Conservation (phyloP, 257 asterid species). For the Solanum sparsipilum region DNA sequence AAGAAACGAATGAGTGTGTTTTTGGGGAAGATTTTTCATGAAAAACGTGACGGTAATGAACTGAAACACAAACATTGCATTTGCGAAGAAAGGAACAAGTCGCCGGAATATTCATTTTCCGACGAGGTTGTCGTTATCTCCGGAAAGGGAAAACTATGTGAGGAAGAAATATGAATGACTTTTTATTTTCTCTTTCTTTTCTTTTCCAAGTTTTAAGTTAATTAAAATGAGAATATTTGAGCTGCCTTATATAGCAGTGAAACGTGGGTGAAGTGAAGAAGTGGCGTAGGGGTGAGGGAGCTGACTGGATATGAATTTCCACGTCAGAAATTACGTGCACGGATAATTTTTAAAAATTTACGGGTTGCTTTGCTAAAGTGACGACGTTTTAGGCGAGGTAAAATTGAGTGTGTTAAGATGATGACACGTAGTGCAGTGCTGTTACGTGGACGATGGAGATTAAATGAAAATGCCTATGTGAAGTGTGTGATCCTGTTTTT, state of each 20-base stretch:
- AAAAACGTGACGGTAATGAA: constrained; percentile 60
- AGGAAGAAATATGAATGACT: not conserved
- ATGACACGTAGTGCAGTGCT: not conserved
- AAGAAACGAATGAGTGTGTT: not conserved
- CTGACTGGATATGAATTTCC: not conserved
- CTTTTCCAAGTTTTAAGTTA: not conserved
- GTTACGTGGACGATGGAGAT: not conserved
- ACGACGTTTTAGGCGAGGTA: not conserved
- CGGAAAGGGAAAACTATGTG: not conserved
- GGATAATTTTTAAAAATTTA: not conserved
- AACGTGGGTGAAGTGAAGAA: not conserved
- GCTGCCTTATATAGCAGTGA: not conserved
- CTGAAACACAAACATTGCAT: constrained; percentile 31
- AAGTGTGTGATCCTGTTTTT: not conserved
- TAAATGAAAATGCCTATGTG: not conserved
- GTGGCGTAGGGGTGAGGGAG: not conserved
- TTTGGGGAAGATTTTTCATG: constrained; percentile 37
- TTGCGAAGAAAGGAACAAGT: constrained; percentile 1
- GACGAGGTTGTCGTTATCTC: constrained; percentile 7
- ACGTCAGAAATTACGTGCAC: not conserved
- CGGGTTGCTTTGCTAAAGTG: not conserved
- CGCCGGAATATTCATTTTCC: constrained; percentile 48
- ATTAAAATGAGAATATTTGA: not conserved
- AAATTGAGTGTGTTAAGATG: not conserved
- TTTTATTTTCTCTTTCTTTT: not conserved